Conservation (phyloP, 2,329 filamentous ascomycete genomes). For the Colletotrichum chlorophyti region DNA sequence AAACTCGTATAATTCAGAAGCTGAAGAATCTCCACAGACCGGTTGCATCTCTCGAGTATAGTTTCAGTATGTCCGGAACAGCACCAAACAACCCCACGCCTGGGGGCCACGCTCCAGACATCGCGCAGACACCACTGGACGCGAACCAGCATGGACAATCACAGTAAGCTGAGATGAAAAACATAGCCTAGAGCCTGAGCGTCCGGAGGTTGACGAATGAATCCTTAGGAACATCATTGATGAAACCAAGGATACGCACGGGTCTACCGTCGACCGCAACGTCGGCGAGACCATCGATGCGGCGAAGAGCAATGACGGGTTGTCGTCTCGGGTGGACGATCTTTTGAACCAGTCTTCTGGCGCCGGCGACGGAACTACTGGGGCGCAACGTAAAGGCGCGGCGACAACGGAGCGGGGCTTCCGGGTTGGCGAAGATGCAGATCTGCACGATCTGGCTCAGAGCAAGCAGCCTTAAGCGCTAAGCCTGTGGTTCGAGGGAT, state of each 20-base stretch:
- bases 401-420: constrained; percentile 3
- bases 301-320: neutral
- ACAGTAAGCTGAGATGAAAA: constrained; percentile 6
- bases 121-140: constrained; percentile 9
- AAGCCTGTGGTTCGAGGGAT: too few relatives aligned
- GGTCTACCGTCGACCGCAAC: constrained; percentile 1
- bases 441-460: constrained; percentile 14
- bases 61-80: constrained; percentile 23
- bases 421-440: constrained; percentile 6
- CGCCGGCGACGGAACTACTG: neutral
- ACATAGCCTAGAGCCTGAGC: neutral
- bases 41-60: too few relatives aligned
- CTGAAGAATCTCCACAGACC: too few relatives aligned
- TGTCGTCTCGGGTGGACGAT: constrained; percentile 17
- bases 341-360: constrained; percentile 8
- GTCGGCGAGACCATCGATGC: constrained; percentile 20
- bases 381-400: constrained; percentile 2
- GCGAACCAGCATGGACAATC: constrained; percentile 14
- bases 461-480: constrained; percentile 27
- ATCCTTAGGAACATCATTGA: constrained; percentile 28
- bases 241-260: constrained; percentile 21
- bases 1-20: too few relatives aligned
- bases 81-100: constrained; percentile 13
- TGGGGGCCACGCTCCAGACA: constrained; percentile 11
- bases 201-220: too few relatives aligned